Evolutionary conservation across 331 rosid species (phyloP).

Genomic region (Quercus phellos): DNA sequence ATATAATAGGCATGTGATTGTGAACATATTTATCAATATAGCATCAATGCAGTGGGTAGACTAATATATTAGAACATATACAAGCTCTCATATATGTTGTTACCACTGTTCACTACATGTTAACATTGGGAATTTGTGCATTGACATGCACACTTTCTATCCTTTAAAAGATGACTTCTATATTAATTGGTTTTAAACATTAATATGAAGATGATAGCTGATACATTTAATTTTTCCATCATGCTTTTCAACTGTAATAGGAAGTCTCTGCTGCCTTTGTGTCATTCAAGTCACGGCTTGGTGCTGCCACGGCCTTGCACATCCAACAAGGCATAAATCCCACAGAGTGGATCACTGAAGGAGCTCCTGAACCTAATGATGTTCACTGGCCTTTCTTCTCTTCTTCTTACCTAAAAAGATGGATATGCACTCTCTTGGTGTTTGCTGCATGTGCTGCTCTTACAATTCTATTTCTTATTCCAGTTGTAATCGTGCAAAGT

Average conservation of each 20-base stretch:
- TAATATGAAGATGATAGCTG: conserved; percentile 18
- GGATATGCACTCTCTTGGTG: conserved; percentile 61
- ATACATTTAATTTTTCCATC: conserved; percentile 6
- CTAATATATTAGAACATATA: not conserved
- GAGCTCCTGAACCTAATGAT: conserved; percentile 75
- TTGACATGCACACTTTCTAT: not conserved
- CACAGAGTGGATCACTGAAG: conserved; percentile 75
- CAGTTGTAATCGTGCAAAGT: conserved; percentile 77
- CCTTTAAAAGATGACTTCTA: not conserved
- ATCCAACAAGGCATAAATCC: conserved; percentile 77
- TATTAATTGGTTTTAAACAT: conserved; percentile 9
- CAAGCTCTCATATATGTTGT: not conserved
- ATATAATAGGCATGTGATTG: not conserved
- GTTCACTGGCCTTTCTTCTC: conserved; percentile 82
- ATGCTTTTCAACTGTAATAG: conserved; percentile 30
- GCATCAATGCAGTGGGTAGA: not conserved
- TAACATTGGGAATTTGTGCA: not conserved
- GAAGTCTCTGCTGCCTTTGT: conserved; percentile 87
- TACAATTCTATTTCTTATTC: conserved; percentile 63
- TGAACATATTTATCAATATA: not conserved
- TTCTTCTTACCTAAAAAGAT: conserved; percentile 53
- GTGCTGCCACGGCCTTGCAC: conserved; percentile 60
- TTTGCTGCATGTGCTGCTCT: conserved; percentile 44
- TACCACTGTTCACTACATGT: not conserved
- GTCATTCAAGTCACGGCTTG: conserved; percentile 79